A percentile compares a stretch with the other conserved stretches of the same genome.
phyloP scores from a whole-genome alignment of 495 filamentous ascomycete species.

The Sporormia fimetaria region DNA sequence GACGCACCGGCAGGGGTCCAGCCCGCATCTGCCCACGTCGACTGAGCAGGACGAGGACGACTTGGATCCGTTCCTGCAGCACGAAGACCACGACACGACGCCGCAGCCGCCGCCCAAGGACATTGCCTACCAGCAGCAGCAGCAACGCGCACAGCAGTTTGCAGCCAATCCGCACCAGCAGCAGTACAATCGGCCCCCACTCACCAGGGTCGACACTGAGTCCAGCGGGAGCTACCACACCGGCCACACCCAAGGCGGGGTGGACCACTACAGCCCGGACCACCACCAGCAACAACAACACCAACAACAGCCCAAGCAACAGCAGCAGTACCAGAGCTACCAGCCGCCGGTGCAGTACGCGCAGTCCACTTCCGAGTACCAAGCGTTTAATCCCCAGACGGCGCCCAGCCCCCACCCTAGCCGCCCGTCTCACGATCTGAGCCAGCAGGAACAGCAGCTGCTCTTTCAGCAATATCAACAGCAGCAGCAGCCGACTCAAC shows the following conservation, averaged over 20 bases:
- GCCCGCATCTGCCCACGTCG: constrained; percentile 21
- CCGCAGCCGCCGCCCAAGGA: constrained; percentile 24
- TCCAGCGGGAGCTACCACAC: constrained; percentile 24
- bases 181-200: constrained; percentile 25
- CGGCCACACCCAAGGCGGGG: constrained; percentile 23
- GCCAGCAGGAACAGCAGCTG: constrained; percentile 21
- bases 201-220: constrained; percentile 25
- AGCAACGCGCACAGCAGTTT: constrained; percentile 14
- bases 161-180: constrained; percentile 17
- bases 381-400: constrained; percentile 21
- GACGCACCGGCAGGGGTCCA: constrained; percentile 19
- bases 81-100: constrained; percentile 10
- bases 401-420: constrained; percentile 13
- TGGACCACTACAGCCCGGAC: constrained; percentile 26
- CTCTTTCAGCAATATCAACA: constrained; percentile 10
- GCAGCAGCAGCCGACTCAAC: constrained; percentile 12
- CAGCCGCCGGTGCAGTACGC: constrained; percentile 10
- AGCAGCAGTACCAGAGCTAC: constrained; percentile 22
- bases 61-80: constrained; percentile 26
- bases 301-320: constrained; percentile 14
- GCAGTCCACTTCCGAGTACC: constrained; percentile 21
- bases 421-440: constrained; percentile 14
- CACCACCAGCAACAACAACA: constrained; percentile 18
- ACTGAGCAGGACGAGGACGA: constrained; percentile 27
- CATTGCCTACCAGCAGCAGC: constrained; percentile 13